phyloP scores from a whole-genome alignment of 208 protist genomes.

The Vickermania ingenoplastis region DNA sequence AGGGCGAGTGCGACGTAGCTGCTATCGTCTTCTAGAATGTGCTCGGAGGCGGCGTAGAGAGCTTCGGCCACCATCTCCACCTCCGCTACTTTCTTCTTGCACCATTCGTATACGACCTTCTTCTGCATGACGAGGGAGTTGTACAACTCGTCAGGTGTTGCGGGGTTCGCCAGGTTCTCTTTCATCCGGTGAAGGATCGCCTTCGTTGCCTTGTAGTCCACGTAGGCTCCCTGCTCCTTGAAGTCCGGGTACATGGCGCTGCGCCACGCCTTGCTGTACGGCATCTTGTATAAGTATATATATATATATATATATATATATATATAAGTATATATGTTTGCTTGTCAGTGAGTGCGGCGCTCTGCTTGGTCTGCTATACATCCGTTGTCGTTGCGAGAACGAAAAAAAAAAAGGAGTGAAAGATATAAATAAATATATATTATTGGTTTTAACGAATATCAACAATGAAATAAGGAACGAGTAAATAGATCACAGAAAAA shows the following conservation, averaged over 20 bases:
- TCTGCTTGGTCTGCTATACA: not conserved
- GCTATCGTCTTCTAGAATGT: constrained; percentile 46
- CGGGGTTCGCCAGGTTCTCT: constrained; percentile 73
- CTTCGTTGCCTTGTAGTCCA: constrained; percentile 83
- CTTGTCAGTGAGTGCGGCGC: not conserved
- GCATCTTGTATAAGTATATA: constrained; percentile 28
- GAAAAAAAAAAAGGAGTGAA: constrained; percentile 8
- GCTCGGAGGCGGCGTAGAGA: constrained; percentile 43
- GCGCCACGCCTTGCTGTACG: constrained; percentile 80
- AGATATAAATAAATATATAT: constrained; percentile 13
- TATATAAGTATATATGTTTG: constrained; percentile 12
- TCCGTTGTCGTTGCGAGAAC: not conserved
- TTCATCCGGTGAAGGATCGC: constrained; percentile 83
- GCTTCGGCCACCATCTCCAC: constrained; percentile 41
- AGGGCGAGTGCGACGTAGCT: constrained; percentile 33
- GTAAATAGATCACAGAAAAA: not conserved
- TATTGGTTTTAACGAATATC: constrained; percentile 2
- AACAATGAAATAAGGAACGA: not conserved
- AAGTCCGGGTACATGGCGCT: constrained; percentile 80
- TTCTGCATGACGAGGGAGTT: constrained; percentile 59
- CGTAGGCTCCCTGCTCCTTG: constrained; percentile 62
- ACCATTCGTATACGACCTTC: constrained; percentile 59
- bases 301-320: constrained; percentile 6
- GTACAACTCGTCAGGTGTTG: constrained; percentile 73
- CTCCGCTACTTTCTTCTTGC: constrained; percentile 54